Base-by-base conservation (phyloP, 2,329 filamentous ascomycete genomes). In the Lomentospora prolificans region DNA sequence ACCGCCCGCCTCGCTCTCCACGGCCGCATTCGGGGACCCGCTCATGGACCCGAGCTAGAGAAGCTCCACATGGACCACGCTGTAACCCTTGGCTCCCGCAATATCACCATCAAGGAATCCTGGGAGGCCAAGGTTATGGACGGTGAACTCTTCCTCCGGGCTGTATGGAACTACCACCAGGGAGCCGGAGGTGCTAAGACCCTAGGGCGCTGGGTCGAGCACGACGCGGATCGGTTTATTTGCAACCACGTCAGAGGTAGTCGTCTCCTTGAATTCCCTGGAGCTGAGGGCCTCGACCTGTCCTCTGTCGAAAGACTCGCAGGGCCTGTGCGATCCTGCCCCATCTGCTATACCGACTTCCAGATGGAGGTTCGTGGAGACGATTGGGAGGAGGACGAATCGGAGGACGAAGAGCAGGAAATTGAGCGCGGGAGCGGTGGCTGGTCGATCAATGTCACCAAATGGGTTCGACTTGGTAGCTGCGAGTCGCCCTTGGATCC, bases 71-170 rank as follows among this genome's bases (percentile, higher is more conserved):
- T n/a, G 12, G 44, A 51, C 24, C 33, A 17, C 4, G 6, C 7
- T 5, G 3, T 27, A 4, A 33, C 7, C 6, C 22, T 1, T 3
- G 6, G 6, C 7, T 3, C 2, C 10, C 22, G 12, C 25, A 9
- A 17, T 6, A 24, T 50, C 24, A 6, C 28, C 4, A 24, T 36
- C 2, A 25, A n/a, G 9, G 33, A 19, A 7, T 53, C 36, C 9
- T 55, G 46, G 55, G 54, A 25, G n/a, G 57, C 39, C 8, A 56
- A 53, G 22, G 54, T 58, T 48, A 44, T 58, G 3, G 48, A 57
- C n/a, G 24, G 56, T 48, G 55, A 58, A 36, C 55, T 58, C 2
- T 57, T 55, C 41, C 55, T 58, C 3, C 5, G 4, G 22, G 53
- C 53, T 19, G 6, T 28, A 10, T 17, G 36, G 44, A 57, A 28